A percentile compares a stretch with the other conserved stretches of the same genome.
These are phyloP conservation scores for Caryocar brasiliense DNA, from an alignment of 441 rosid species.

Conservation along the genomic window DNA sequence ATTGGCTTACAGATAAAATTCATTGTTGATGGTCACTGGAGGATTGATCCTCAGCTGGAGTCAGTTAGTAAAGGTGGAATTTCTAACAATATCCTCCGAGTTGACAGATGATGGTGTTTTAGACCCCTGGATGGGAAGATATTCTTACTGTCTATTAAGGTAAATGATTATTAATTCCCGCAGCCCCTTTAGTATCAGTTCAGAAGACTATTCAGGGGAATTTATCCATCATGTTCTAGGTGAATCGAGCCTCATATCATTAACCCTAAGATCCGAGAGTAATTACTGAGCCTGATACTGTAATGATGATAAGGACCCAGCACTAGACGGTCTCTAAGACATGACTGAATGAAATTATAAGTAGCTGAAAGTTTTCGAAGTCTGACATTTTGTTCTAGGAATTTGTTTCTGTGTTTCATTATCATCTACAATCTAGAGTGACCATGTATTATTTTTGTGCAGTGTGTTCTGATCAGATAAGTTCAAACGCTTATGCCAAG, in stretches of 20 bases:
- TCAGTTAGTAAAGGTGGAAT: constrained; percentile 42
- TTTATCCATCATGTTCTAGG: neutral
- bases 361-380: too few species aligned
- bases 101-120: constrained; percentile 22
- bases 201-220: neutral
- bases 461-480: neutral
- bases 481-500: neutral
- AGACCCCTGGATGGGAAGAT: neutral
- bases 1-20: constrained; percentile 69
- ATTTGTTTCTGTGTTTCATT: too few species aligned
- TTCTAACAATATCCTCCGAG: constrained; percentile 64
- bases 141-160: constrained; percentile 9
- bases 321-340: too few species aligned
- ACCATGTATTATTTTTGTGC: neutral
- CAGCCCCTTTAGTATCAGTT: neutral
- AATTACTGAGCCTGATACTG: too few species aligned
- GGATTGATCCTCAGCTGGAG: constrained; percentile 49
- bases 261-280: neutral
- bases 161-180: constrained; percentile 6
- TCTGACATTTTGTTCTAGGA: too few species aligned
- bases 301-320: too few species aligned
- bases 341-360: too few species aligned
- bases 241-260: neutral
- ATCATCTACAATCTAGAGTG: too few species aligned
- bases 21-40: constrained; percentile 77